Base-by-base conservation (phyloP, 2,329 filamentous ascomycete genomes). In the Sclerotinia nivalis region DNA sequence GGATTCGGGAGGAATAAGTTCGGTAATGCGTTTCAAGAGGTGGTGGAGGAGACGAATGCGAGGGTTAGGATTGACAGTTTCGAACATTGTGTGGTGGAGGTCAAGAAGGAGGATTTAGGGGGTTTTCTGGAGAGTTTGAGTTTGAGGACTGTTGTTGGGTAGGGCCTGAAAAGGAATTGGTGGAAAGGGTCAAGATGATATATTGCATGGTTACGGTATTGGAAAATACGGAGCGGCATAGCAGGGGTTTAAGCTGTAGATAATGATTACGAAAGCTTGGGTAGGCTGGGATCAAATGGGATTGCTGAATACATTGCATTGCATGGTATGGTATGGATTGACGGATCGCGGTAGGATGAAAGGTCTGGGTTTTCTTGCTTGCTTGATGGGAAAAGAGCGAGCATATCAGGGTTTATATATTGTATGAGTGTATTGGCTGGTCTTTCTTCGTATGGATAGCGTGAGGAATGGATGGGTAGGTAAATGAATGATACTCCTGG, bases 21-120 rank as follows among this genome's bases (percentile, higher is more conserved):
- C 77, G 96, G 96, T 10, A 93, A 91, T 76, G 95, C 96, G 4
- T 99, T 99, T 80, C 93, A 97, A 79, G 93, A 97, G 77, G 96
- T 98, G 0, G 92, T 97, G 2, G 88, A 91, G 66, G 93, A 97
- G 83, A 98, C 95, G 22, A 96, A 90, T 71, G 93, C 95, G 0
- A 83, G 94, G 22, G 93, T 98, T 28, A 85, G 93, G 71, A 96
- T 97, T 78, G 96, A 99, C 81, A 96, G 92, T 80, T 99, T 99
- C 77, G 96, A 99, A 81, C 93, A 97, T 79, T 97, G 93, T 77
- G 96, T 98, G 10, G 94, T 98, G 60, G 96, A 99, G 80, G 95
- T 99, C n/a, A 90, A 90, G 81, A 97, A 97, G 83, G 96, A 98
- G 78, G 96, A 98, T 80, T 82, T 99, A 40, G 88, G 89, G 22